These are phyloP conservation scores for Aegilops longissima DNA, from an alignment of 176 grass and related monocot genomes.

Conservation along the genomic window DNA sequence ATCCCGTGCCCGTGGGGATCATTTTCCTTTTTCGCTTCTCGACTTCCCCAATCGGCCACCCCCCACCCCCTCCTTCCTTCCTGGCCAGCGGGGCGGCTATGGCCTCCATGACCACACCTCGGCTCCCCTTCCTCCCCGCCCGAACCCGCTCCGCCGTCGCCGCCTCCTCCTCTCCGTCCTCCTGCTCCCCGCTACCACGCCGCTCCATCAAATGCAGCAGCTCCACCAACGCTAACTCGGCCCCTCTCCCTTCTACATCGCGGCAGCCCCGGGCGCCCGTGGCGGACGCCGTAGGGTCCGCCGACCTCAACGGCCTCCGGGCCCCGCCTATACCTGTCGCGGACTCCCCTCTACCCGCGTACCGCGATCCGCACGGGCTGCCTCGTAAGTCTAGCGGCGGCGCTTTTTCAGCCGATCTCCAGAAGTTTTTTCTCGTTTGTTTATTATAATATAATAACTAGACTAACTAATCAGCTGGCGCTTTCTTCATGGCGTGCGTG, in stretches of 20 bases:
- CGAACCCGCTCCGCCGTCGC: background rate
- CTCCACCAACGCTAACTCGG: background rate
- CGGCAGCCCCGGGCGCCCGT: slow-evolving; percentile 10
- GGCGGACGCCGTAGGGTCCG: slow-evolving; percentile 10
- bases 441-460: background rate
- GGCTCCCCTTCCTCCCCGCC: slow-evolving; percentile 27
- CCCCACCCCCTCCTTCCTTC: background rate
- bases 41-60: background rate
- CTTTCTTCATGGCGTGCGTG: background rate
- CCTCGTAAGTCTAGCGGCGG: slow-evolving; percentile 28
- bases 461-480: background rate
- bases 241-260: background rate
- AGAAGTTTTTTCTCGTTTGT: background rate
- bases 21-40: background rate
- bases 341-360: background rate
- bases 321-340: slow-evolving; percentile 10
- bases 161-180: background rate
- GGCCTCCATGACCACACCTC: slow-evolving; percentile 32
- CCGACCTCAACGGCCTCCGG: slow-evolving; percentile 26
- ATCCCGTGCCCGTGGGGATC: no score
- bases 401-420: background rate
- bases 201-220: slow-evolving; percentile 34
- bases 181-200: background rate
- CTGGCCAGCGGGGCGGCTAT: slow-evolving; percentile 8
- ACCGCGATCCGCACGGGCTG: slow-evolving; percentile 31